Evolutionary conservation across 495 filamentous ascomycete genomes (phyloP).

Genomic region (Xylaria palmicola): DNA sequence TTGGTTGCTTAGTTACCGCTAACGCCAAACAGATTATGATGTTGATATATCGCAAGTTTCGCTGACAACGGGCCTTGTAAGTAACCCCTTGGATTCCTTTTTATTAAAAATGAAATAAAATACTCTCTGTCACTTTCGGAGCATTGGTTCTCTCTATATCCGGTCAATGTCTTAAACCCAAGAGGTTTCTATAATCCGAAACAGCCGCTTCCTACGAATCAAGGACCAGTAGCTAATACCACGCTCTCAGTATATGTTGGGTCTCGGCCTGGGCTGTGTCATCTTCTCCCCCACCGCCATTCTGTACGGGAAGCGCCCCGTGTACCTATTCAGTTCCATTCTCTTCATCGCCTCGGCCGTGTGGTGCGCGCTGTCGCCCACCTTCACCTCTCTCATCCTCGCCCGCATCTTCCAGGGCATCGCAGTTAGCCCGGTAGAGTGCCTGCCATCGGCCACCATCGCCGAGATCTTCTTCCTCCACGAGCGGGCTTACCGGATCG

Average conservation of each 20-base stretch:
- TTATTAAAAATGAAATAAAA: too few species aligned
- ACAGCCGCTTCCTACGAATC: too few species aligned
- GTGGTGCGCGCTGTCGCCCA: slow-evolving; percentile 85
- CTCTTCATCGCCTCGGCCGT: slow-evolving; percentile 74
- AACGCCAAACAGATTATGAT: slow-evolving; percentile 48
- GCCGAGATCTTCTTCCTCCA: slow-evolving; percentile 97
- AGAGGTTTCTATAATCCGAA: neutral
- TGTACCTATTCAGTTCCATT: slow-evolving; percentile 78
- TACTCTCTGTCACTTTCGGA: too few species aligned
- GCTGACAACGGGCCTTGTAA: slow-evolving; percentile 75
- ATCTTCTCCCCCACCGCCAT: slow-evolving; percentile 89
- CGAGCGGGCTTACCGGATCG: slow-evolving; percentile 89
- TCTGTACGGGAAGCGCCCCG: slow-evolving; percentile 83
- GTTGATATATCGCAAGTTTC: slow-evolving; percentile 75
- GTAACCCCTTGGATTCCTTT: neutral
- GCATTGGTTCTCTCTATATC: neutral
- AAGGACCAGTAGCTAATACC: neutral
- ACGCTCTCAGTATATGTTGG: slow-evolving; percentile 72
- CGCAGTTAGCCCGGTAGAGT: slow-evolving; percentile 89
- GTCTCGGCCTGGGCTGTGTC: slow-evolving; percentile 80
- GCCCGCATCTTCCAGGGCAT: slow-evolving; percentile 86
- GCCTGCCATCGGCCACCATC: slow-evolving; percentile 89
- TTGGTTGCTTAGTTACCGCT: neutral
- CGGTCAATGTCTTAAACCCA: too few species aligned
- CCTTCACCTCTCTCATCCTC: slow-evolving; percentile 74